Base-by-base conservation (phyloP, 768 basidiomycete genomes). In the Rhodocollybia butyracea region DNA sequence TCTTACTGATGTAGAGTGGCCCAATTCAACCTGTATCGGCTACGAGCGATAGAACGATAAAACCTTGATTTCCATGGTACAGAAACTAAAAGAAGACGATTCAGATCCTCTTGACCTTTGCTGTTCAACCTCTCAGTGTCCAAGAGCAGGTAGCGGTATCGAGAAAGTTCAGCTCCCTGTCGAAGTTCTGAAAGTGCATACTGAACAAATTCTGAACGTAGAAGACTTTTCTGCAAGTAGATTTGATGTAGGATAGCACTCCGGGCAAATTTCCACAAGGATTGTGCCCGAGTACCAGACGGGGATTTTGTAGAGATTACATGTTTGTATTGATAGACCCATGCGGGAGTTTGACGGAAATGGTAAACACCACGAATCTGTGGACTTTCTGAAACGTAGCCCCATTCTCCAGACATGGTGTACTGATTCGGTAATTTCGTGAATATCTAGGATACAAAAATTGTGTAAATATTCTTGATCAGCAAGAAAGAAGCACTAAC, bases 211-310 rank as follows among this genome's bases (percentile, higher is more conserved):
- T 53, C 51, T 42, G n/a, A 41, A 19, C n/a, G 32, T 3, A 53
- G 29, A 30, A 31, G n/a, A 2, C 38, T 39, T 27, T 42, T 34
- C 34, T 42, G 21, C 11, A 29, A 15, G 22, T 27, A 26, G 10
- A 53, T 29, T 29, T 53, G 51, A 42, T 53, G 38, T 12, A 53
- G 22, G 24, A 53, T 21, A 22, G 51, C 51, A 26, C 22, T 40
- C 13, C 51, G 31, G 12, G 51, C 51, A 30, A 53, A 53, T 19
- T 26, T 19, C 51, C 51, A 53, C 15, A 40, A 21, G 6, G 22
- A 27, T 40, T 15, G 21, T n/a, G 29, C 38, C 15, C 51, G 51
- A 24, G 8, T n/a, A 12, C 11, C 22, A 19, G 15, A 24, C 5
- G 8, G 7, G 22, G n/a, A 12, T 11, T 26, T 11, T 7, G 27